Percentiles rank a stretch among this genome's conserved stretches.
Evolutionary conservation across 2,329 filamentous ascomycete species (phyloP).

Genomic region (Penicillium hesseltinei): DNA sequence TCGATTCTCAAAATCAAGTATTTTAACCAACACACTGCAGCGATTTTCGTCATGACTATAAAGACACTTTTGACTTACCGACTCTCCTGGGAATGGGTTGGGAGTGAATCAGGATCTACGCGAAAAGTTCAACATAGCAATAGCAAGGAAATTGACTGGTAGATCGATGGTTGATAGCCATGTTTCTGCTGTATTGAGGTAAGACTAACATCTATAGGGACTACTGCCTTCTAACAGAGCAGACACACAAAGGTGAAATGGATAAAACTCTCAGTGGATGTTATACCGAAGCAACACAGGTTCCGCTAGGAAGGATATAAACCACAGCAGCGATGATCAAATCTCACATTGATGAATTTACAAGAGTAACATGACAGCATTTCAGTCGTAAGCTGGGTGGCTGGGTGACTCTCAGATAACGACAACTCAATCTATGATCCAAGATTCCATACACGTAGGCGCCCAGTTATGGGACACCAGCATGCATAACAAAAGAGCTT

Average conservation of each 20-base stretch:
- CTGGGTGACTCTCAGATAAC: not conserved
- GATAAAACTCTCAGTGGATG: not conserved
- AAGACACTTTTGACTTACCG: not conserved
- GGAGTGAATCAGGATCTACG: not conserved
- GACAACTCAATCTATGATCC: not conserved
- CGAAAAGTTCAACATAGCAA: not conserved
- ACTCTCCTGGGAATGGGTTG: too few species aligned
- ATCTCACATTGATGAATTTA: not conserved
- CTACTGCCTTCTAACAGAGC: not conserved
- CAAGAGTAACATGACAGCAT: slow-evolving; percentile 9
- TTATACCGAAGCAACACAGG: not conserved
- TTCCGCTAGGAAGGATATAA: not conserved
- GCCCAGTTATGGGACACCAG: too few species aligned
- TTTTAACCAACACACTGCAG: not conserved
- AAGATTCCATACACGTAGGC: not conserved
- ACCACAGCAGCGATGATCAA: not conserved
- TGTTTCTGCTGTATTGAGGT: not conserved
- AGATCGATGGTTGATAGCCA: not conserved
- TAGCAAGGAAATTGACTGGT: not conserved
- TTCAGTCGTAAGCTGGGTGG: slow-evolving; percentile 9
- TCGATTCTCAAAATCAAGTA: not conserved
- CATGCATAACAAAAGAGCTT: too few species aligned
- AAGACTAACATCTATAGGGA: not conserved
- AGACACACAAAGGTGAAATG: not conserved
- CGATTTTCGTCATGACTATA: too few species aligned